Base-by-base conservation (phyloP, 176 grass and related monocot species). In the Phragmites australis region DNA sequence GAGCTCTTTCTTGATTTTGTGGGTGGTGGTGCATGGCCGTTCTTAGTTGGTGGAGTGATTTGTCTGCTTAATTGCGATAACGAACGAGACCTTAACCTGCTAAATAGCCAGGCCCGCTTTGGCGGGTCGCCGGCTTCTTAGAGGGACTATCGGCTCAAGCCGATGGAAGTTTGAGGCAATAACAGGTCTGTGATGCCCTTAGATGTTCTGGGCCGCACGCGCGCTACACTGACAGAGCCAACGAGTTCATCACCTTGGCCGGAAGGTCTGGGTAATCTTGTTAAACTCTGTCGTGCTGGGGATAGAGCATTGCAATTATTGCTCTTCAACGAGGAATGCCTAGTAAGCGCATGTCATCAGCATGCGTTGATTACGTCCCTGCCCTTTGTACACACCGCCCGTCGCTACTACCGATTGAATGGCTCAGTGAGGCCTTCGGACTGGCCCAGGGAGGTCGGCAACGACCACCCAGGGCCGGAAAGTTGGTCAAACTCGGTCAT, bases 131-230 rank as follows among this genome's bases (percentile, higher is more conserved):
- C n/a, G n/a, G 87, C 91, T 90, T 93, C 84, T 90, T 93, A 93
- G 87, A 93, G 91, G 91, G 88, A 93, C 87, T 93, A 85, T 87
- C 77, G 65, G 51, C 79, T 89, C 85, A 93, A 85, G 88, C 78
- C 87, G 14, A 60, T 60, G 68, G 48, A 93, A 90, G 88, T 90
- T 93, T 93, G 82, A 93, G 91, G 85, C 88, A 93, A 90, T 93
- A 93, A 88, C 32, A 90, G 74, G 85, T 88, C 82, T 88, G 74
- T 93, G 91, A 93, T 88, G 88, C 91, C 91, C 88, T 93, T 93
- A 93, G 88, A 90, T 93, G 88, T 93, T 93, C 62, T 81, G 78
- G 88, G 85, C 85, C 73, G 78, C 85, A 93, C 72, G 68, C 53
- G 47, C 78, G 82, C 91, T 93, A 93, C 91, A 86, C 78, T 93